Base-by-base conservation (phyloP, 1,139 yeast species). In the Tardiomyces digboiensis region DNA sequence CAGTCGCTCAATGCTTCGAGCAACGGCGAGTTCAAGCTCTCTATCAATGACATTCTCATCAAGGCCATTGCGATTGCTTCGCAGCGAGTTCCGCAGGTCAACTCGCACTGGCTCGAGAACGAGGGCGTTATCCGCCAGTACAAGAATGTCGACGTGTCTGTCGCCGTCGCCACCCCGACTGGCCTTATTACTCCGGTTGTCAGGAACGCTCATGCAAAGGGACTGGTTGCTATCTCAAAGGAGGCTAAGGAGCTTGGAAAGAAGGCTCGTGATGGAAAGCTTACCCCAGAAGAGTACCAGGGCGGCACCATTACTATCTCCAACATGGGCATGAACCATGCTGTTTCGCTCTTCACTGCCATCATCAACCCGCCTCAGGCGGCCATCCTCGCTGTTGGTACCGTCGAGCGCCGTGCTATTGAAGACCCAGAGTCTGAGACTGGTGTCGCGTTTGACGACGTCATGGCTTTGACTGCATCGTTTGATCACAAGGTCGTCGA, bases 281-380 rank as follows among this genome's bases (percentile, higher is more conserved):
- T 91, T 64, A 65, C 71, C 55, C 98, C 98, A 52, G 95, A 87
- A 67, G 98, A 91, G 72, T 93, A 83, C 80, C 96, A 87, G 75
- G 99, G 99, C 60, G 99, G 99, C 64, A 89, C 98, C 57, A 86
- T 91, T 66, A 87, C 97, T 68, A 89, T 91, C 61, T 89, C 97
- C 54, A 91, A 91, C 82, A 75, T 93, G 75, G 99, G 98, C 63
- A 91, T 91, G 98, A 91, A 91, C 79, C 78, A 74, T 49, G 97
- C 98, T 46, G 97, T 91, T 43, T 75, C 81, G 55, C 65, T 82
- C 64, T 91, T 91, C 78, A 89, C 98, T 39, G 91, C 98, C 36
- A 91, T 91, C 69, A 82, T 91, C 65, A 91, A 91, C 78, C 97
- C 97, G 50, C 99, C 99, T 47, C 98, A 91, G 70, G 76, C 91